These are phyloP conservation scores for Gossypium longicalyx DNA, from an alignment of 345 rosid species.

Conservation along the genomic window DNA sequence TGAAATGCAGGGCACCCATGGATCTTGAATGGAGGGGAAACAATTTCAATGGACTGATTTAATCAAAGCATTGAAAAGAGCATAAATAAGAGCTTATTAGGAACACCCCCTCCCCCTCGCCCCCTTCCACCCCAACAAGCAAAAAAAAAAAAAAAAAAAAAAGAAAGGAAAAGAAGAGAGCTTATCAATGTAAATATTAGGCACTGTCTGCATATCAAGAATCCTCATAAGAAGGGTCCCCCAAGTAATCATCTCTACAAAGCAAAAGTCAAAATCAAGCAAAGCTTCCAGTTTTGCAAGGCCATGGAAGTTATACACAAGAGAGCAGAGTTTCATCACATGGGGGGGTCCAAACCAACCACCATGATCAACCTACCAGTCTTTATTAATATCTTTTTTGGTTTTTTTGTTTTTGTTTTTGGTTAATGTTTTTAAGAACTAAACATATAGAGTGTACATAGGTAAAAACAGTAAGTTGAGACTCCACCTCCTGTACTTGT, in stretches of 20 bases:
- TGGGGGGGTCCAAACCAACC: constrained; percentile 16
- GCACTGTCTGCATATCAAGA: neutral
- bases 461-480: constrained; percentile 15
- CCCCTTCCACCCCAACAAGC: no score
- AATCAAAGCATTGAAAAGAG: neutral
- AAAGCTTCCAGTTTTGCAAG: neutral
- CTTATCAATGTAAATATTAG: constrained; percentile 24
- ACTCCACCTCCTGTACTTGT: constrained; percentile 9
- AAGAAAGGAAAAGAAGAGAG: neutral
- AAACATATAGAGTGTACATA: constrained; percentile 8
- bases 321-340: constrained; percentile 14
- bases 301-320: neutral
- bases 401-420: neutral
- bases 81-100: neutral
- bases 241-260: neutral
- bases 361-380: neutral
- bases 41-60: constrained; percentile 29
- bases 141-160: no score
- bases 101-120: no score
- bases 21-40: constrained; percentile 51
- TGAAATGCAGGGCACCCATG: constrained; percentile 53
- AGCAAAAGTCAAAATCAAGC: constrained; percentile 14
- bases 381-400: neutral
- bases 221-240: neutral
- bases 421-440: constrained; percentile 3